These are phyloP conservation scores for Solanum paucissectum DNA, from an alignment of 257 asterid genomes.

Conservation along the genomic window DNA sequence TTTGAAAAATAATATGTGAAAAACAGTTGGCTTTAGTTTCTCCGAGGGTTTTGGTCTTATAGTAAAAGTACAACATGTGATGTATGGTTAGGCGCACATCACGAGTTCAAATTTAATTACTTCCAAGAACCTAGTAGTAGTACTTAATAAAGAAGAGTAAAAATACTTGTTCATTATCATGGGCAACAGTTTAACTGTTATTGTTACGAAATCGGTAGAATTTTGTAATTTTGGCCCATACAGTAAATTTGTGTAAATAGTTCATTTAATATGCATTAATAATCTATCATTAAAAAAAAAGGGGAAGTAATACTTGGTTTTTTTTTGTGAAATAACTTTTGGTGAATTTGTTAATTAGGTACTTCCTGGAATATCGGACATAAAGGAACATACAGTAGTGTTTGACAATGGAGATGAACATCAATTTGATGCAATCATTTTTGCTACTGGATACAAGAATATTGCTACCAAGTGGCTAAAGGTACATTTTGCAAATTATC, in stretches of 20 bases:
- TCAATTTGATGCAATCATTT: not conserved
- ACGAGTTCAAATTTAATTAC: not conserved
- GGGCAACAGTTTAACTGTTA: too few species aligned
- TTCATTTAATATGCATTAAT: too few species aligned
- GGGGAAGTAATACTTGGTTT: too few species aligned
- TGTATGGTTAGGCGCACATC: not conserved
- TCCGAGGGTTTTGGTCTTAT: not conserved
- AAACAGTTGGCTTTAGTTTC: not conserved
- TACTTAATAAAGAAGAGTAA: too few species aligned
- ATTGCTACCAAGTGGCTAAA: conserved; percentile 37
- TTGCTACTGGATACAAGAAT: conserved; percentile 51
- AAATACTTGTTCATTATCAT: too few species aligned
- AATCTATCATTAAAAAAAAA: too few species aligned
- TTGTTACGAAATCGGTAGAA: too few species aligned
- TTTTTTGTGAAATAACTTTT: not conserved
- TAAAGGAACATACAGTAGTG: conserved; percentile 11
- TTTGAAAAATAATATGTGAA: not conserved
- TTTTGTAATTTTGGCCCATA: too few species aligned
- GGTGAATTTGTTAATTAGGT: conserved; percentile 17
- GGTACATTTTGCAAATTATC: conserved; percentile 1
- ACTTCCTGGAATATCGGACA: conserved; percentile 14
- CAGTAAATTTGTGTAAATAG: too few species aligned
- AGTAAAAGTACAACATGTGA: not conserved
- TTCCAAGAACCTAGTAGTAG: too few species aligned
- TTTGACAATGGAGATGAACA: conserved; percentile 17